These are phyloP conservation scores for Geotrichum carabidarum DNA, from an alignment of 1,139 yeast genomes.

Conservation along the genomic window DNA sequence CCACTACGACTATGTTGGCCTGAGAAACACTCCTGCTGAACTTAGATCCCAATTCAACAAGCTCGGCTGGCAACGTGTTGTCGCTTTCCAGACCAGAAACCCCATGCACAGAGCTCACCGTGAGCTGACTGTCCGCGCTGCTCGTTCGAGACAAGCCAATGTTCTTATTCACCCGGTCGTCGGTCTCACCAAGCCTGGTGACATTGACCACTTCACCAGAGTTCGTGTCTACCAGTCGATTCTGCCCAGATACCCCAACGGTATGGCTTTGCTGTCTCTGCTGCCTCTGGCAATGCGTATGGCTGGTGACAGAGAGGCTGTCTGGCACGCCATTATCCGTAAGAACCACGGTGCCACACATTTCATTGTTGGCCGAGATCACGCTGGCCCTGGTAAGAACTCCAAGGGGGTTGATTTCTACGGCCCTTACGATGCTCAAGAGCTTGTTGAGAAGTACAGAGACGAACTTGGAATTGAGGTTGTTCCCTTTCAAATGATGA, in stretches of 20 bases:
- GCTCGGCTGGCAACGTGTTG: slow-evolving; percentile 85
- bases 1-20: slow-evolving; percentile 85
- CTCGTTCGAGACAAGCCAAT: slow-evolving; percentile 69
- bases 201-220: slow-evolving; percentile 94
- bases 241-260: slow-evolving; percentile 86
- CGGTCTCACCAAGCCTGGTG: slow-evolving; percentile 95
- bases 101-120: slow-evolving; percentile 99
- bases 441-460: slow-evolving; percentile 66
- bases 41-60: slow-evolving; percentile 74
- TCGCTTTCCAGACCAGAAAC: slow-evolving; percentile 96
- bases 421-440: slow-evolving; percentile 97
- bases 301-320: slow-evolving; percentile 98
- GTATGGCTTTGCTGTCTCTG: slow-evolving; percentile 83
- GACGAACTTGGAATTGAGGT: slow-evolving; percentile 81
- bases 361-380: slow-evolving; percentile 96
- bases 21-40: slow-evolving; percentile 87
- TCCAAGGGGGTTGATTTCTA: slow-evolving; percentile 91
- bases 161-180: slow-evolving; percentile 94
- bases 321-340: slow-evolving; percentile 96
- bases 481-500: slow-evolving; percentile 95
- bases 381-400: slow-evolving; percentile 95
- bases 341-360: slow-evolving; percentile 96
- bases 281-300: slow-evolving; percentile 96
- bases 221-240: slow-evolving; percentile 92
- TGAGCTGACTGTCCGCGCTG: slow-evolving; percentile 93